phyloP scores from a whole-genome alignment of 2,329 filamentous ascomycete genomes.

The Blumeria graminis region DNA sequence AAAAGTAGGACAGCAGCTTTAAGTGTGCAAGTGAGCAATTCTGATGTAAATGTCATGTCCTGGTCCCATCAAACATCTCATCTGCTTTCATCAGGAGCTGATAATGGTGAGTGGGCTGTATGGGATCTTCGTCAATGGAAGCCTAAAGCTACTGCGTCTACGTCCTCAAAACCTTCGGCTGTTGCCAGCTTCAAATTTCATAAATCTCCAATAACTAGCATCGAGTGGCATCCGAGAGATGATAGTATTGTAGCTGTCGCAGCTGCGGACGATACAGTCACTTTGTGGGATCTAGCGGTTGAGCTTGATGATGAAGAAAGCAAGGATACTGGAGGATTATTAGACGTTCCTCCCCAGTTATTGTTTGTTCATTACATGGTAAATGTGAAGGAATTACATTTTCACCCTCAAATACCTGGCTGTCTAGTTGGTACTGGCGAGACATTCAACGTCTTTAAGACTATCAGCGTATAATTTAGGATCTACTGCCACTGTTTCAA shows the following conservation, averaged over 20 bases:
- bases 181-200: conserved; percentile 92
- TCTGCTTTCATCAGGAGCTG: conserved; percentile 73
- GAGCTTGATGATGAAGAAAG: conserved; percentile 95
- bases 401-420: conserved; percentile 90
- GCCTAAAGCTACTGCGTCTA: conserved; percentile 24
- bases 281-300: conserved; percentile 88
- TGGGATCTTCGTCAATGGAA: conserved; percentile 97
- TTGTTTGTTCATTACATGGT: conserved; percentile 95
- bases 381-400: conserved; percentile 85
- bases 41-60: conserved; percentile 88
- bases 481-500: not conserved
- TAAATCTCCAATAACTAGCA: conserved; percentile 82
- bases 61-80: conserved; percentile 81
- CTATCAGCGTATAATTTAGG: conserved; percentile 37
- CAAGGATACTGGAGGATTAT: conserved; percentile 66
- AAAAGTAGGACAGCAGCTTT: conserved; percentile 78
- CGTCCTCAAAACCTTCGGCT: conserved; percentile 37
- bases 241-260: conserved; percentile 88
- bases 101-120: conserved; percentile 82
- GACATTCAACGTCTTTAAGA: conserved; percentile 65
- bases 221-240: conserved; percentile 95
- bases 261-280: conserved; percentile 80
- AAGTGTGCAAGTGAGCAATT: conserved; percentile 57
- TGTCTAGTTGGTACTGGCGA: conserved; percentile 74
- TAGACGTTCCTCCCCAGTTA: conserved; percentile 76